These are phyloP conservation scores for Apiotrichum gamsii DNA, from an alignment of 1,284 basidiomycete species.

Conservation along the genomic window DNA sequence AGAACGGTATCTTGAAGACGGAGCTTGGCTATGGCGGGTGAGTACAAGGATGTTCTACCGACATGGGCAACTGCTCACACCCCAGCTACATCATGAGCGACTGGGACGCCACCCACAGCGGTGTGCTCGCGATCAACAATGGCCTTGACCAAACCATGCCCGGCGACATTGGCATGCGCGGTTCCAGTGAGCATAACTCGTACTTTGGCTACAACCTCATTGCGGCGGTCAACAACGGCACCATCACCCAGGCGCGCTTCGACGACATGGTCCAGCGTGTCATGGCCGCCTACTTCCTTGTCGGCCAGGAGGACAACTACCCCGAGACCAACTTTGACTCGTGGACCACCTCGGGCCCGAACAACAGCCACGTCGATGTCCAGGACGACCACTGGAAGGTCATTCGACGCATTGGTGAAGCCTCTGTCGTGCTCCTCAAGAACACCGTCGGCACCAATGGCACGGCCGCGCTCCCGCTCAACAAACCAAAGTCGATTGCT, in stretches of 20 bases:
- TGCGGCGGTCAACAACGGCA: conserved; percentile 26
- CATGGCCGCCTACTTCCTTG: conserved; percentile 28
- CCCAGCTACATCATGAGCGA: conserved; percentile 31
- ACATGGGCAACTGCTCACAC: neutral
- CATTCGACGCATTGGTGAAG: conserved; percentile 21
- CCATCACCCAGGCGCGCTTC: conserved; percentile 21
- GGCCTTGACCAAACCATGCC: conserved; percentile 51
- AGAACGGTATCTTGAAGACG: conserved; percentile 66
- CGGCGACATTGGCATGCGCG: conserved; percentile 17
- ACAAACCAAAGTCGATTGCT: conserved; percentile 52
- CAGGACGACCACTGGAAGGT: conserved; percentile 62
- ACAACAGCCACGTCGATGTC: conserved; percentile 61
- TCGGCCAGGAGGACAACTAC: conserved; percentile 27
- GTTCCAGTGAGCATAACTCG: conserved; percentile 12
- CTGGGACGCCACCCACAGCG: conserved; percentile 24
- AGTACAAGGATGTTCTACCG: conserved; percentile 18
- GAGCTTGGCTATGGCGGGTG: conserved; percentile 58
- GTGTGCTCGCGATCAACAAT: conserved; percentile 13
- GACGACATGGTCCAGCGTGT: conserved; percentile 34
- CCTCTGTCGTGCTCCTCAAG: conserved; percentile 64
- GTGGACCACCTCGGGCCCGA: conserved; percentile 11
- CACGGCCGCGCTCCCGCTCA: conserved; percentile 57
- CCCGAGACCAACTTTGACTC: conserved; percentile 18
- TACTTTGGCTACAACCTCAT: conserved; percentile 15
- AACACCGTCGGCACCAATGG: too few species aligned